phyloP scores from a whole-genome alignment of 2,329 filamentous ascomycete genomes.

The Pseudogymnoascus sp. region DNA sequence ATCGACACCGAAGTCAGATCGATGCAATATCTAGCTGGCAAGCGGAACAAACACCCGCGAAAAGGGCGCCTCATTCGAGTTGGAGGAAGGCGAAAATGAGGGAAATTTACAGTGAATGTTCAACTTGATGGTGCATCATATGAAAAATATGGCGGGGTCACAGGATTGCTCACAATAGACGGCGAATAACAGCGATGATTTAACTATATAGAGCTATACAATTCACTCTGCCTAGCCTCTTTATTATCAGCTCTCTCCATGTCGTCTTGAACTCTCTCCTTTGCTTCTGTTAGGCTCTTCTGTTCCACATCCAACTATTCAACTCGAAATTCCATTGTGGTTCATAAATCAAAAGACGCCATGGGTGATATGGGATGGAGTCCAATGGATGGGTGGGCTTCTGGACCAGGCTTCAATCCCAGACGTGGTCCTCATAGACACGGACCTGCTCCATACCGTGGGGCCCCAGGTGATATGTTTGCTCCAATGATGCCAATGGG shows the following conservation, averaged over 20 bases:
- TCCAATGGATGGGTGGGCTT: constrained; percentile 1
- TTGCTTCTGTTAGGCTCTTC: background rate
- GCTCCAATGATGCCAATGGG: background rate
- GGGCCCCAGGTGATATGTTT: background rate
- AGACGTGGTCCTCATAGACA: background rate
- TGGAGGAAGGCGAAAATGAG: background rate
- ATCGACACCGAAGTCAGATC: background rate
- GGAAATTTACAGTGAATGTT: background rate
- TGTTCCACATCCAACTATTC: background rate
- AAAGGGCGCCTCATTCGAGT: background rate
- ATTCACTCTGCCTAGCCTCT: background rate
- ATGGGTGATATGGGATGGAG: constrained; percentile 3
- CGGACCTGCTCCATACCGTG: background rate
- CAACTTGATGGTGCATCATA: background rate
- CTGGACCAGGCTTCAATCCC: background rate
- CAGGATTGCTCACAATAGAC: background rate
- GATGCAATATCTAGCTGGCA: background rate
- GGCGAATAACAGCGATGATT: constrained; percentile 1
- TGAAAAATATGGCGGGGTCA: background rate
- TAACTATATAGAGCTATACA: background rate
- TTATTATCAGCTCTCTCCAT: background rate
- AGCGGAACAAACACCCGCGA: background rate
- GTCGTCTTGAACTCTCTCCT: background rate
- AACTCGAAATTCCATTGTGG: background rate
- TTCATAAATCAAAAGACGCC: background rate